These are phyloP conservation scores for Citrus reticulata DNA, from an alignment of 345 rosid species.

Conservation along the genomic window DNA sequence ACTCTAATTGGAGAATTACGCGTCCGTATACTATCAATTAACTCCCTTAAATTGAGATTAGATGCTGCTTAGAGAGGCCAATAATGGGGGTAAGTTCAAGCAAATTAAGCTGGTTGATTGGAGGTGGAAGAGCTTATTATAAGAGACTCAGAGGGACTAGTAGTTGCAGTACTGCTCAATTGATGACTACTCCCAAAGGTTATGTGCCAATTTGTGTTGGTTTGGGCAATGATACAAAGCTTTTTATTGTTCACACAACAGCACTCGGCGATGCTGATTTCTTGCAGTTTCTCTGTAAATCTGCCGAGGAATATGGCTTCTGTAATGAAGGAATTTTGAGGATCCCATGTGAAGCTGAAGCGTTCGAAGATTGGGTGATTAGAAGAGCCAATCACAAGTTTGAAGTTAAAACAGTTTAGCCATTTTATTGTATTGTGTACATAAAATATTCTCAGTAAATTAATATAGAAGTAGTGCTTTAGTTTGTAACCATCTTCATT, in stretches of 20 bases:
- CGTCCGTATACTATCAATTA: neutral
- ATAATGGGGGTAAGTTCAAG: slow-evolving; percentile 10
- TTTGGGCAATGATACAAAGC: neutral
- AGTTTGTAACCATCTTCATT: too few species aligned
- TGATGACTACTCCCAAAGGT: slow-evolving; percentile 22
- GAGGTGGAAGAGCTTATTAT: neutral
- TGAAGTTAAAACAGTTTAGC: slow-evolving; percentile 5
- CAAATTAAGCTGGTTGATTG: slow-evolving; percentile 14
- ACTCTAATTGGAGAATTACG: neutral
- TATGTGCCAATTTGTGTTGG: slow-evolving; percentile 35
- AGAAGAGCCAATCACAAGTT: slow-evolving; percentile 7
- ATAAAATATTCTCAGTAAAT: neutral
- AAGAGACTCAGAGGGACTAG: neutral
- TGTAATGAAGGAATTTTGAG: slow-evolving; percentile 27
- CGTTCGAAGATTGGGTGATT: slow-evolving; percentile 36
- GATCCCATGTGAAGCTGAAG: slow-evolving; percentile 31
- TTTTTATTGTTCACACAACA: slow-evolving; percentile 27
- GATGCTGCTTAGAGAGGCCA: neutral
- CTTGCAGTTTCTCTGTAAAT: slow-evolving; percentile 26
- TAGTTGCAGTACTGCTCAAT: neutral
- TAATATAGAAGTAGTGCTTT: too few species aligned
- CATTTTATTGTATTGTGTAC: neutral
- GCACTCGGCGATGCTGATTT: slow-evolving; percentile 30
- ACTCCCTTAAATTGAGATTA: neutral
- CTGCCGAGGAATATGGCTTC: slow-evolving; percentile 43